Evolutionary conservation across 2,329 filamentous ascomycete species (phyloP).

Genomic region (Aspergillus sp.): DNA sequence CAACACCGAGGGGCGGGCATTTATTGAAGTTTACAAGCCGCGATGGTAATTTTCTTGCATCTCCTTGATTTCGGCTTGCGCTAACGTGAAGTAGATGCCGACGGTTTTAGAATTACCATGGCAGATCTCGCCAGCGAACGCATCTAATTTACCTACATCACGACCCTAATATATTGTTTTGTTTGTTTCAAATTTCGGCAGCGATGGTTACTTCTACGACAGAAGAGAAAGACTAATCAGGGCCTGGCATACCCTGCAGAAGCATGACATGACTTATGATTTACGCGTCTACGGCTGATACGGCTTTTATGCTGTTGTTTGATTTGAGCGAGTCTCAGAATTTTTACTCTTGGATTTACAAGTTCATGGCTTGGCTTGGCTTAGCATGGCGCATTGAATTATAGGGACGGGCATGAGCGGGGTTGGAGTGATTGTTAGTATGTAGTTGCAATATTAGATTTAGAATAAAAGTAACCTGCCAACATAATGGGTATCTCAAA

Average conservation of each 20-base stretch:
- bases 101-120: constrained; percentile 37
- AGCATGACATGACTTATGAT: constrained; percentile 8
- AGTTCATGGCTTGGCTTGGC: background rate
- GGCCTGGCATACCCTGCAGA: constrained; percentile 11
- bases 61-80: background rate
- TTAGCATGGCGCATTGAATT: constrained; percentile 8
- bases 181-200: background rate
- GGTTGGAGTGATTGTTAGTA: background rate
- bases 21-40: constrained; percentile 38
- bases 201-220: background rate
- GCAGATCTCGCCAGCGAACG: constrained; percentile 23
- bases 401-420: background rate
- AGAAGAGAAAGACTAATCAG: background rate
- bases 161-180: background rate
- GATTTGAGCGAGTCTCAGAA: constrained; percentile 10
- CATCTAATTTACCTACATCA: background rate
- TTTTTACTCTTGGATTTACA: background rate
- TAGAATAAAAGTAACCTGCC: constrained; percentile 6
- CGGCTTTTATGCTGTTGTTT: constrained; percentile 17
- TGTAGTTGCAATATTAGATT: constrained; percentile 5
- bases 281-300: constrained; percentile 19
- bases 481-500: constrained; percentile 14
- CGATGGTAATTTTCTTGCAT: constrained; percentile 26
- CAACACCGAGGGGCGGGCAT: constrained; percentile 37
- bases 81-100: constrained; percentile 35